phyloP scores from a whole-genome alignment of 225 moss, liverwort and hornwort genomes.

The Polytrichum commune region DNA sequence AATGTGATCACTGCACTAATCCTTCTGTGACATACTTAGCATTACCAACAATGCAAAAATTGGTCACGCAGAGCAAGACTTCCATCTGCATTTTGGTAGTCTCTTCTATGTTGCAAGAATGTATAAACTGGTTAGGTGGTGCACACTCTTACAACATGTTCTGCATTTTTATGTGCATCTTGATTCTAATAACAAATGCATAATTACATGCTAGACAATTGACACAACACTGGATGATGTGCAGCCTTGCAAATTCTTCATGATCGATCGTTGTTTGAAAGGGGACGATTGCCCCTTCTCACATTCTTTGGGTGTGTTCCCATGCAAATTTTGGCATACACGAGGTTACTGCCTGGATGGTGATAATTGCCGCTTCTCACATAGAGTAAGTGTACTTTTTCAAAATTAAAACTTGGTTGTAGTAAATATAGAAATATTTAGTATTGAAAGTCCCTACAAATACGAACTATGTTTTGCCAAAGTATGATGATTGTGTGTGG shows the following conservation, averaged over 20 bases:
- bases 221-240: conserved; percentile 13
- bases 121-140: not conserved
- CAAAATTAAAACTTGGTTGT: not conserved
- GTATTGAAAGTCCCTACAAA: too few species aligned
- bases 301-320: conserved; percentile 75
- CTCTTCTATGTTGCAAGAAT: not conserved
- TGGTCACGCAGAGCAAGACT: too few species aligned
- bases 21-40: too few species aligned
- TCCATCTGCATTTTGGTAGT: too few species aligned
- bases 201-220: not conserved
- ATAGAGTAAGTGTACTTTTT: conserved; percentile 51
- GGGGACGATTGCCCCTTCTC: conserved; percentile 98
- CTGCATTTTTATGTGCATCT: not conserved
- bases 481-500: too few species aligned
- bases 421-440: not conserved
- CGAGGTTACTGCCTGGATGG: conserved; percentile 92
- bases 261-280: conserved; percentile 92
- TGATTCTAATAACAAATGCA: not conserved
- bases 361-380: conserved; percentile 80
- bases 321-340: conserved; percentile 97
- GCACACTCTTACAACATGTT: not conserved
- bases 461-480: too few species aligned
- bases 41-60: too few species aligned
- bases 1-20: not conserved
- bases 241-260: conserved; percentile 97